Base-by-base conservation (phyloP, 768 basidiomycete species). In the Tricholoma flavovirens region DNA sequence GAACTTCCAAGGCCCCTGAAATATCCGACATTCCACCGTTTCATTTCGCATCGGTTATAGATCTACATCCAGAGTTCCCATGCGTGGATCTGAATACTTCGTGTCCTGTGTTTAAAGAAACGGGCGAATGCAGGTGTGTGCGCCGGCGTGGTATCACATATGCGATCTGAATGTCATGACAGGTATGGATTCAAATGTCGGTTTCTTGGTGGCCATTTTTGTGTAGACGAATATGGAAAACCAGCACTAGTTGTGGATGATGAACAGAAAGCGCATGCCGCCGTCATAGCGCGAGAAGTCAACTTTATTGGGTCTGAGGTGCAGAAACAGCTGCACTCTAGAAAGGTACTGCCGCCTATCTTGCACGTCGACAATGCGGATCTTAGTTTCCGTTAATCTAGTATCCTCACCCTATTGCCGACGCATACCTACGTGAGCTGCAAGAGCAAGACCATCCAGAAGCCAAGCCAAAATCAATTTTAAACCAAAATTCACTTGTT, bases 171-270 rank as follows among this genome's bases (percentile, higher is more conserved):
- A 11, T n/a, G 17, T 46, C 45, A 32, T 19, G 29, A n/a, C 19
- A 55, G 77, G 52, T 83, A 82, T 62, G 97, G 94, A 10, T 86
- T 90, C 69, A 92, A 93, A 69, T 99, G 97, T 67, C 84, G 97
- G 2, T 97, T 89, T 71, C 79, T 97, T 5, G 87, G 88, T 11
- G 86, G 82, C 3, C 96, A 99, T 69, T 72, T 87, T 10, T 71
- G 66, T 15, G 70, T 72, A 33, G 74, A 78, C 30, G 76, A 76
- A 14, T 70, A 73, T 12, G 83, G 81, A 1, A 59, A 69, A 2
- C 61, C 81, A 14, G 68, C 68, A 22, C 64, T 87, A 1, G 57
- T 78, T 0, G 71, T 72, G 5, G 83, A 92, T 62, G 80, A 83
- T 56, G 81, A 83, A 36, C 86, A 80, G 67, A 80, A 81, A 64